A percentile compares a stretch with the other conserved stretches of the same genome.
Conservation (phyloP, 495 filamentous ascomycete species). For the Recurvomyces mirabilis region DNA sequence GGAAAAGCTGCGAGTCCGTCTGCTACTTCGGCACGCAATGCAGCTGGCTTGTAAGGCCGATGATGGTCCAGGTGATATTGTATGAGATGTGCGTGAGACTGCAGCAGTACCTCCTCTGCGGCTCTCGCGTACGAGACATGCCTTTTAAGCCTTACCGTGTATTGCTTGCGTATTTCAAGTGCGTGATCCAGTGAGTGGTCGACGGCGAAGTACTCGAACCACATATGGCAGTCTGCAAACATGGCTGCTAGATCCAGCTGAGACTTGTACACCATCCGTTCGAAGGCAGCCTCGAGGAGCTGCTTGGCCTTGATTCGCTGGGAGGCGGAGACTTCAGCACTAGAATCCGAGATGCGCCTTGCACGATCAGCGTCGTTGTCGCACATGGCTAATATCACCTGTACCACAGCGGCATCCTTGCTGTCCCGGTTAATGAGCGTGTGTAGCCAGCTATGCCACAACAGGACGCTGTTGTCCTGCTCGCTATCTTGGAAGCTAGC, state of each 20-base stretch:
- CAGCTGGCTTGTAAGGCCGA: constrained; percentile 47
- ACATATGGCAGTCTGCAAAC: constrained; percentile 17
- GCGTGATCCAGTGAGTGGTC: not conserved
- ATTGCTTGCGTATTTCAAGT: constrained; percentile 3
- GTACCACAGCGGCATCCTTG: constrained; percentile 36
- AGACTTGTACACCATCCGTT: constrained; percentile 1
- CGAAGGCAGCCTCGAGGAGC: constrained; percentile 24
- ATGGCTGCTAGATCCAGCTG: constrained; percentile 5
- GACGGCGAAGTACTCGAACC: constrained; percentile 13
- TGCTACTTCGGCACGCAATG: constrained; percentile 48
- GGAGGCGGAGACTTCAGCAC: not conserved
- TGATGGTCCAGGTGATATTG: constrained; percentile 45
- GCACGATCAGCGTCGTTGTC: constrained; percentile 20
- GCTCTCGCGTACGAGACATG: constrained; percentile 7
- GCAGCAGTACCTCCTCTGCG: constrained; percentile 28
- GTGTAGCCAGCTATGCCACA: constrained; percentile 69
- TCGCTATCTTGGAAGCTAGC: constrained; percentile 32
- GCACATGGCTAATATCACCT: constrained; percentile 37
- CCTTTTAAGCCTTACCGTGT: not conserved
- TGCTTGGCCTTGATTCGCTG: constrained; percentile 16
- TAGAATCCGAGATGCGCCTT: not conserved
- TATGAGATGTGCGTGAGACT: constrained; percentile 45
- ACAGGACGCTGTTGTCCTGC: constrained; percentile 37
- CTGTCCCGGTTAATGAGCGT: constrained; percentile 42
- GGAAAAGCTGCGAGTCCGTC: constrained; percentile 55